These are phyloP conservation scores for Laguncularia racemosa DNA, from an alignment of 345 rosid species.

Conservation along the genomic window DNA sequence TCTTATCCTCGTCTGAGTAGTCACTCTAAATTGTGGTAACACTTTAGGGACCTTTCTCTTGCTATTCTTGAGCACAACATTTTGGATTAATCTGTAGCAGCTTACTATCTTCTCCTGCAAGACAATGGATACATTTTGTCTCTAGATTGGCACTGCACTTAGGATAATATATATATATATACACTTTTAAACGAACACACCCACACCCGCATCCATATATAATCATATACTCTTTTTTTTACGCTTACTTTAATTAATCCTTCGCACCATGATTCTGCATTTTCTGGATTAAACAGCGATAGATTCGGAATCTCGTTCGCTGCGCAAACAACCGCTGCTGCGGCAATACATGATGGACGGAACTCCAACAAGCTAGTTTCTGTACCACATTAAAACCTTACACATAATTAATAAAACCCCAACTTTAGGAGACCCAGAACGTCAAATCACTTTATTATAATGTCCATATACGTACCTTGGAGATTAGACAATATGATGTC, in stretches of 20 bases:
- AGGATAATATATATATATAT: too few species aligned
- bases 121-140: not conserved
- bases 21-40: slow-evolving; percentile 58
- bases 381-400: slow-evolving; percentile 24
- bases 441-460: not conserved
- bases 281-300: slow-evolving; percentile 55
- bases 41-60: slow-evolving; percentile 44
- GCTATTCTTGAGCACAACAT: slow-evolving; percentile 34
- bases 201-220: not conserved
- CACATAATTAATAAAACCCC: slow-evolving; percentile 1
- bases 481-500: slow-evolving; percentile 73
- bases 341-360: slow-evolving; percentile 91
- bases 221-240: not conserved
- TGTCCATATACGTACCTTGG: slow-evolving; percentile 38
- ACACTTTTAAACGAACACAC: not conserved
- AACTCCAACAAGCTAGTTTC: slow-evolving; percentile 84
- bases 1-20: slow-evolving; percentile 49
- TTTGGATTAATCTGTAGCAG: slow-evolving; percentile 80
- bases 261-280: slow-evolving; percentile 91
- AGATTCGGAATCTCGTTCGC: slow-evolving; percentile 74
- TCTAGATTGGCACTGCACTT: too few species aligned
- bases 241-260: slow-evolving; percentile 79
- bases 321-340: slow-evolving; percentile 81
- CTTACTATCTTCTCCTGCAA: slow-evolving; percentile 73
- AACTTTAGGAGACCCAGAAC: not conserved